Evolutionary conservation across 257 asterid genomes (phyloP).

Genomic region (Mitragyna speciosa): DNA sequence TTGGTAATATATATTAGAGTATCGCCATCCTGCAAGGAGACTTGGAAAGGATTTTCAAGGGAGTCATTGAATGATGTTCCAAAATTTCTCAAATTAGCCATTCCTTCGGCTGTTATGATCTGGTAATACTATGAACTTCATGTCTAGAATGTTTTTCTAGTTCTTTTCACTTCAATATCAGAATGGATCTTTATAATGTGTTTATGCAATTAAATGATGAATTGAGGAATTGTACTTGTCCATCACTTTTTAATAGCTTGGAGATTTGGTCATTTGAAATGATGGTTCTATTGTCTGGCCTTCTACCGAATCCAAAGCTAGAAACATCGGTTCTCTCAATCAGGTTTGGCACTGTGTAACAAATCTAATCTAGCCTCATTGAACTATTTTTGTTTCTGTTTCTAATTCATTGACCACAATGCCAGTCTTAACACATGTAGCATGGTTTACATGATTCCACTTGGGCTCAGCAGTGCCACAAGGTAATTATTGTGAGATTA

Average conservation of each 20-base stretch:
- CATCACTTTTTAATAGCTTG: constrained; percentile 40
- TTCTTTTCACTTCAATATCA: background rate
- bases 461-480: constrained; percentile 71
- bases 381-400: background rate
- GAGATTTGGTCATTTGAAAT: constrained; percentile 78
- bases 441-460: constrained; percentile 68
- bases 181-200: background rate
- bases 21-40: constrained; percentile 53
- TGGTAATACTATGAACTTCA: constrained; percentile 37
- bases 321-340: constrained; percentile 78
- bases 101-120: constrained; percentile 73
- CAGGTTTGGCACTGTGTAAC: constrained; percentile 29
- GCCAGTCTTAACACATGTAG: constrained; percentile 55
- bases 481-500: constrained; percentile 31
- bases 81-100: constrained; percentile 53
- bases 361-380: background rate
- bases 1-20: constrained; percentile 44
- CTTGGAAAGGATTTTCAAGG: constrained; percentile 60
- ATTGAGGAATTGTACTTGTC: background rate
- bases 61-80: constrained; percentile 48
- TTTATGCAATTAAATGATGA: background rate
- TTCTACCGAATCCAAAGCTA: constrained; percentile 65
- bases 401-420: background rate
- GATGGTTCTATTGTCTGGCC: constrained; percentile 75
- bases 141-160: background rate